These are phyloP conservation scores for Hericium rajendrae DNA, from an alignment of 768 basidiomycete genomes.

Conservation along the genomic window DNA sequence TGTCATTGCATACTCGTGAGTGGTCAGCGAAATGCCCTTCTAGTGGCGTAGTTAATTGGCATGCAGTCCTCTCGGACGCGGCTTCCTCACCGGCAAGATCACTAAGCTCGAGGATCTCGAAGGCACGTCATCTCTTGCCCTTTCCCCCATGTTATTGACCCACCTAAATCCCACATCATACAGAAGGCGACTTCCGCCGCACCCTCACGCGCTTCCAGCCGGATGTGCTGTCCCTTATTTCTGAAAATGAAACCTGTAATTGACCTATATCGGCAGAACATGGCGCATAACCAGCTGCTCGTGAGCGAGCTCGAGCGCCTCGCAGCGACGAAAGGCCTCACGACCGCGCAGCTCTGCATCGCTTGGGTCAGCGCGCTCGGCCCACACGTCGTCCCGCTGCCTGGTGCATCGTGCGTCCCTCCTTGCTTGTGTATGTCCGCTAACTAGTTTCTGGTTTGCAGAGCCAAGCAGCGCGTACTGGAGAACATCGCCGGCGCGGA, in stretches of 20 bases:
- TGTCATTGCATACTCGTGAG: slow-evolving; percentile 51
- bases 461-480: slow-evolving; percentile 29
- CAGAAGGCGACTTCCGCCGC: slow-evolving; percentile 29
- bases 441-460: background rate
- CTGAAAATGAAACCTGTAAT: slow-evolving; percentile 2
- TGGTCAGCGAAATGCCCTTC: background rate
- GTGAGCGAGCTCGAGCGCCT: slow-evolving; percentile 32
- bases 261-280: slow-evolving; percentile 20
- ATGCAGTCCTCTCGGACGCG: slow-evolving; percentile 41
- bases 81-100: slow-evolving; percentile 43
- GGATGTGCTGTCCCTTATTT: slow-evolving; percentile 15
- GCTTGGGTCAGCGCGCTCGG: slow-evolving; percentile 30
- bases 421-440: background rate
- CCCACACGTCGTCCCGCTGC: slow-evolving; percentile 34
- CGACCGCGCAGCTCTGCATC: slow-evolving; percentile 29
- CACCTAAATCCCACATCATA: slow-evolving; percentile 3
- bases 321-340: slow-evolving; percentile 32
- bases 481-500: slow-evolving; percentile 34
- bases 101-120: slow-evolving; percentile 27
- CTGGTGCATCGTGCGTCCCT: slow-evolving; percentile 31
- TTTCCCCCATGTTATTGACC: background rate
- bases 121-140: slow-evolving; percentile 6
- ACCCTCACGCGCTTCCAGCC: slow-evolving; percentile 27
- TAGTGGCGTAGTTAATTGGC: background rate
- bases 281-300: slow-evolving; percentile 32